Base-by-base conservation (phyloP, 2,329 filamentous ascomycete species). In the Acarospora socialis region DNA sequence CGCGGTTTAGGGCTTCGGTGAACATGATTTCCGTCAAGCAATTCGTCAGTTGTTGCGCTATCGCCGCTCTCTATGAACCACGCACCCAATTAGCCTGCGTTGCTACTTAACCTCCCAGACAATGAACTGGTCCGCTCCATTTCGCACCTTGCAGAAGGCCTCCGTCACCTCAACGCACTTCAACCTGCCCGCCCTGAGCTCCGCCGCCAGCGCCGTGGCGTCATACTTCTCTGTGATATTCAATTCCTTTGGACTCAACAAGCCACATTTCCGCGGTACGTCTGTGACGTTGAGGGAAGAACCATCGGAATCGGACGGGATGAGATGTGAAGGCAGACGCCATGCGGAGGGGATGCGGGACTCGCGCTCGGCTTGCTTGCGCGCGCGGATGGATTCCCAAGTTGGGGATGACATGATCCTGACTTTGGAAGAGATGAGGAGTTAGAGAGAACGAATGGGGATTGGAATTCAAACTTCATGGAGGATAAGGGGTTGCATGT, bases 91-190 rank as follows among this genome's bases (percentile, higher is more conserved):
- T 19, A 36, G 37, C 32, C n/a, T n/a, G 30, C 17, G 10, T 29
- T 5, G 13, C 8, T 8, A 26, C 10, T 7, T 28, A 30, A 28
- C 8, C 8, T 12, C 12, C 4, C 15, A 4, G 14, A 10, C 26
- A 51, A 56, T 37, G 57, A 16, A 12, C 14, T 8, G 7, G n/a
- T 12, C 20, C 12, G 10, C 10, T 1, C 14, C 21, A 4, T 34
- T n/a, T n/a, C n/a, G n/a, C 30, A 56, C 54, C 48, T 70, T 70
- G 49, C 64, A 68, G 44, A 68, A 77, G 0, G 68, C 70, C 9
- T 48, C 53, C 1, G 59, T 54, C 1, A 73, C 67, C 10, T 67
- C 58, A 0, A 56, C 48, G 0, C 57, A 52, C 6, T 48, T 57
- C 27, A 60, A 43, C 12, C 44, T 46, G 2, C 53, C 49, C 1